Evolutionary conservation across 257 asterid species (phyloP), one percentile per base, ranked within the genome.

Genomic region (Craterostigma plantagineum): DNA sequence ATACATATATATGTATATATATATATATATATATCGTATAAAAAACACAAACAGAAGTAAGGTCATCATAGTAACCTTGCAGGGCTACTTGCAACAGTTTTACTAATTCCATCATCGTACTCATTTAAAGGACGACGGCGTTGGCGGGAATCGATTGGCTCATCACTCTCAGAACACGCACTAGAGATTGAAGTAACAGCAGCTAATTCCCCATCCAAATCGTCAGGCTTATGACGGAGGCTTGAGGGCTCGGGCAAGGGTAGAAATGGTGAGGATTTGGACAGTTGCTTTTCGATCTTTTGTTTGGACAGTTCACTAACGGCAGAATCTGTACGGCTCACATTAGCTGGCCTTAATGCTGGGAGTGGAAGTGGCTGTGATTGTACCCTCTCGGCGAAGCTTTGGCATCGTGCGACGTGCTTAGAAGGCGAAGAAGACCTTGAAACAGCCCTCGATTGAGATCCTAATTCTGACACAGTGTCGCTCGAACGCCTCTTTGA

Each of bases 301-400:
- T 73, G 69, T 62, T 75, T 83, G 11, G 58, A 66, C 12, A 73
- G 46, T 57, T 73, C 72, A 15, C 64, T 71, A 49, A 75, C 60
- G 48, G 68, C 94, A 49, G 94, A 77, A 56, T 70, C 70, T 16
- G 70, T 69, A 33, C 76, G 79, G 36, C 63, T 53, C 17, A 71
- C 79, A 33, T 68, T 56, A 47, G 73, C 68, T 54, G 77, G 61
- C 34, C 54, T 65, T 45, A 66, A 61, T 52, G 66, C 73, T 4
- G 95, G 99, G 15, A 83, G 72, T 10, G 99, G 99, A 49, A 83
- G 92, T 54, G 96, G 94, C 61, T 83, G 95, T 23, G 94, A 74
- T 46, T 42, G 58, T 54, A 92, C 64, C 61, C 92, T 72, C 43
- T 77, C 95, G 12, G 76, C 91, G 58, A 75, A 83, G 60, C 99